These are phyloP conservation scores for Lenzites betulinus DNA, from an alignment of 768 basidiomycete genomes.

Conservation along the genomic window DNA sequence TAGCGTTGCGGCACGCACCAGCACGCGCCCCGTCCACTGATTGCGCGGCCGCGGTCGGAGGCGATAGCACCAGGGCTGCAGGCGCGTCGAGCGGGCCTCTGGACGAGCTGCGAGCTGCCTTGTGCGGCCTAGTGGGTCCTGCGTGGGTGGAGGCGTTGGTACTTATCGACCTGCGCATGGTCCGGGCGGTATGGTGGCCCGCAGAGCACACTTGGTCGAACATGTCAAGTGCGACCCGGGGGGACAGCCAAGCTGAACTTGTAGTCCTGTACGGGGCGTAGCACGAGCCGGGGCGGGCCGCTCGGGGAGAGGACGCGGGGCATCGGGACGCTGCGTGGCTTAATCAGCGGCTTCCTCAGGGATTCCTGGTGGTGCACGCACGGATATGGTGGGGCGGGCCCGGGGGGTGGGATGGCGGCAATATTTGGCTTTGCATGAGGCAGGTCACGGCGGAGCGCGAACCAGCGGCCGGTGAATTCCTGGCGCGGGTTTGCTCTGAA, in stretches of 20 bases:
- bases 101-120: neutral
- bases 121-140: neutral
- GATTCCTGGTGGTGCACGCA: neutral
- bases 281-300: too few species aligned
- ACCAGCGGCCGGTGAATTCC: neutral
- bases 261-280: too few species aligned
- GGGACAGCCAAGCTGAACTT: too few species aligned
- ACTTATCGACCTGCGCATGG: too few species aligned
- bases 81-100: too few species aligned
- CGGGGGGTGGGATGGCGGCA: neutral
- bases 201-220: too few species aligned
- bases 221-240: too few species aligned
- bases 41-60: neutral
- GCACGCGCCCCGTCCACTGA: neutral
- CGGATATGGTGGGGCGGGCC: neutral
- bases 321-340: neutral
- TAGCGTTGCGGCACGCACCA: constrained; percentile 4
- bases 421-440: neutral
- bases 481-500: too few species aligned
- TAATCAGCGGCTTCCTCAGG: too few species aligned
- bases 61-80: too few species aligned
- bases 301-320: neutral
- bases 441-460: neutral
- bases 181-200: too few species aligned
- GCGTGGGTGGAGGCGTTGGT: too few species aligned